phyloP scores from a whole-genome alignment of 1,139 yeast genomes.

The Pneumocystis murina region DNA sequence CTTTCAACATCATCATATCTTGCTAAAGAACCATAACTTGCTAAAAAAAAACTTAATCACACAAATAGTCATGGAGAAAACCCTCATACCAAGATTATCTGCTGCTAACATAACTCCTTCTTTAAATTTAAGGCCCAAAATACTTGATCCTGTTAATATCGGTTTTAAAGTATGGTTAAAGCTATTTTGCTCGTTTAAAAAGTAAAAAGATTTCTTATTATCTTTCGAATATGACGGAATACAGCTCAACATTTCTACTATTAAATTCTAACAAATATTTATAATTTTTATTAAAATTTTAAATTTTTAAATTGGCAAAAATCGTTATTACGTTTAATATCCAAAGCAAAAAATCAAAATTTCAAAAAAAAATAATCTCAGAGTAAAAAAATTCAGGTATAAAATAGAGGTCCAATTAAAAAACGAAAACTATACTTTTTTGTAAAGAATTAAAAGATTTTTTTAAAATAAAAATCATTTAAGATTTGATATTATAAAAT shows the following conservation, averaged over 20 bases:
- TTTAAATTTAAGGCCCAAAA: constrained; percentile 73
- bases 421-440: no score
- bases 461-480: not conserved
- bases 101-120: constrained; percentile 92
- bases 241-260: not conserved
- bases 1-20: constrained; percentile 78
- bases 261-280: not conserved
- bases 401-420: no score
- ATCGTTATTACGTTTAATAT: no score
- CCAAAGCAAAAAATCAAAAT: no score
- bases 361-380: no score
- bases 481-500: not conserved
- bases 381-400: no score
- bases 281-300: no score
- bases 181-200: not conserved
- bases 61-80: not conserved
- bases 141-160: constrained; percentile 91
- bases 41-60: constrained; percentile 14
- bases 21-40: constrained; percentile 79
- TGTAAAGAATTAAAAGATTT: not conserved
- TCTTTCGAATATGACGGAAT: not conserved
- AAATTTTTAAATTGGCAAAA: no score
- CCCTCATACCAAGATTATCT: constrained; percentile 55
- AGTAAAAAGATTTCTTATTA: not conserved
- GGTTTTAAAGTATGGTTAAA: constrained; percentile 72